Evolutionary conservation across 139 green algal species (phyloP), one percentile per base, ranked within the genome.

Genomic region (Tetraselmis striata): DNA sequence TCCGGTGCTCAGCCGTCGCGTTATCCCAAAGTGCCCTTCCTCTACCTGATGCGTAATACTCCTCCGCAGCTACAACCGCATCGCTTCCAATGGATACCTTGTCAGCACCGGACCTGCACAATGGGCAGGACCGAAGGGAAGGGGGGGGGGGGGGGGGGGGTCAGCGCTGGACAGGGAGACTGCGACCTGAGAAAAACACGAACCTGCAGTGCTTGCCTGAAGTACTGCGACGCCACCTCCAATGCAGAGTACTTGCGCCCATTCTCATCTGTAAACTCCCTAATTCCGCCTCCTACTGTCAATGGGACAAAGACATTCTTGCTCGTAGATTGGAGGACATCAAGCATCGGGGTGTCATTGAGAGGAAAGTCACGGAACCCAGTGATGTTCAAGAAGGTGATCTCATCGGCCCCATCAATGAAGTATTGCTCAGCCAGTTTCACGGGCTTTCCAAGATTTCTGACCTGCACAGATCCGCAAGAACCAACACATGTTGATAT

Each of bases 321-420:
- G 45, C 89, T 95, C 25, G 97, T 89, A n/a, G 26, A 32, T 32
- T 74, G 25, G 1, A 76, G 76, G 79, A 97, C 96, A 85, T 98
- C 94, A 74, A 99, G 88, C 97, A 99, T 99, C 76, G 97, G 97
- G 77, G 97, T 80, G 88, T 99, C 97, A 1, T 87, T 87, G 75
- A 99, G 85, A 0, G 97, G 95, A 82, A 95, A 97, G 84, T 99
- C 96, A 59, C 95, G 79, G 90, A 97, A 98, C 58, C 92, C 94
- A 1, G 97, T 99, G 90, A 99, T 99, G 92, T 99, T 99, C 26
- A 99, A 90, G 88, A 99, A 99, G 22, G 95, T 95, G 58, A 98
- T 90, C 90, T 99, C 97, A 82, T 99, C 97, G 2, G 97, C 97
- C 2, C 97, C 97, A 80, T 98, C 94, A 2, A 91, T 77, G 87